Evolutionary conservation across 768 basidiomycete genomes (phyloP), one percentile per base, ranked within the genome.

Genomic region (Tricholomella constricta): DNA sequence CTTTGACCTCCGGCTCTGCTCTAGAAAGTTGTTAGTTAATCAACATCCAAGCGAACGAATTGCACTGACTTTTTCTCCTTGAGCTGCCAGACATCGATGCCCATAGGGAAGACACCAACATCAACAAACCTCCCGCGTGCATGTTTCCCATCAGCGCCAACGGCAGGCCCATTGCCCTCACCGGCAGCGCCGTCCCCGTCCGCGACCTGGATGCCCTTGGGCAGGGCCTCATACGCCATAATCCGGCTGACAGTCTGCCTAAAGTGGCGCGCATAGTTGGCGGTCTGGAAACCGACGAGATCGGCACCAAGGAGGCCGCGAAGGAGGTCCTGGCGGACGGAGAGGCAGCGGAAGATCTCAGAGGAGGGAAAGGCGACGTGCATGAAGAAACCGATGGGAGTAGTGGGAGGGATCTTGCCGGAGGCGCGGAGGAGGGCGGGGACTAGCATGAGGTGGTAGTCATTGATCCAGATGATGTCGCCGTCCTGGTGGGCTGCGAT

Each of bases 331-430:
- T 86, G 80, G 45, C 89, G 80, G 3, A 90, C 84, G 3, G 88
- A 86, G 26, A 98, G 77, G 69, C 94, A 96, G 7, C 95, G 80
- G 80, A 97, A 97, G 60, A 97, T 95, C 70, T 98, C 96, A 23
- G 91, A 93, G 36, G 86, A 89, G 3, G 95, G 96, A 74, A 97
- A 98, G 2, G 96, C 91, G 51, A 95, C 94, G 66, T 98, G 96
- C 72, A 97, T 83, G 80, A 98, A 98, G 82, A 98, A 97, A 2
- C 89, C 92, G 60, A 93, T 89, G 31, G 85, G 83, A 0, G 85
- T 83, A 17, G 78, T 76, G 1, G 72, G 64, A 3, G 66, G 85
- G 67, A 69, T 92, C 66, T 63, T 78, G 49, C 68, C 76, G 20
- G 71, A 78, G 57, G 84, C 78, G 45, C 95, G 86, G 25, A 98